phyloP scores from a whole-genome alignment of 768 basidiomycete species.

The Pluteus cervinus region DNA sequence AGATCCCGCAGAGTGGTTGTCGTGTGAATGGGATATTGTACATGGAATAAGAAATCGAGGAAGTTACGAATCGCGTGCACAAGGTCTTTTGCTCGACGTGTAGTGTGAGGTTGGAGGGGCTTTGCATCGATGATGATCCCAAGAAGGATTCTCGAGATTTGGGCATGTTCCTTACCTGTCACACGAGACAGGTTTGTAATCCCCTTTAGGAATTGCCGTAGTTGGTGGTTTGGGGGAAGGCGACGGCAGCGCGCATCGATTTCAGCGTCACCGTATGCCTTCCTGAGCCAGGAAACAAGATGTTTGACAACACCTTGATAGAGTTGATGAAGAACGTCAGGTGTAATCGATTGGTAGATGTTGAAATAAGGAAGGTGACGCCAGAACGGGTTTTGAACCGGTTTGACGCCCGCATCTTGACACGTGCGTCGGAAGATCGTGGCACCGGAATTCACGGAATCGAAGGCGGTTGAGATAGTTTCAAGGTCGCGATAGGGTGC shows the following conservation, averaged over 20 bases:
- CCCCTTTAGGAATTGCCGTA: constrained; percentile 28
- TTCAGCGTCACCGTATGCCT: constrained; percentile 19
- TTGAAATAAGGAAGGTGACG: constrained; percentile 17
- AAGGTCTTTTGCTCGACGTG: background rate
- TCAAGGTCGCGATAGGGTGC: no score
- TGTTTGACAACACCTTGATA: constrained; percentile 39
- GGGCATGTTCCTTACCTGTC: constrained; percentile 30
- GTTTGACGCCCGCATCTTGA: constrained; percentile 10
- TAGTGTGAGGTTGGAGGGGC: constrained; percentile 20
- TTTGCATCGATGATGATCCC: constrained; percentile 30
- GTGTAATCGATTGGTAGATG: constrained; percentile 33
- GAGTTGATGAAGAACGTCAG: constrained; percentile 43
- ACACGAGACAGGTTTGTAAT: constrained; percentile 24
- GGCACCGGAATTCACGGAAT: no score
- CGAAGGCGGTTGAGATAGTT: no score
- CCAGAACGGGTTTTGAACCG: constrained; percentile 26
- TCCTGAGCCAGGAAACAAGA: constrained; percentile 22
- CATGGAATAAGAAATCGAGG: constrained; percentile 19
- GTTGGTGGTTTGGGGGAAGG: constrained; percentile 27
- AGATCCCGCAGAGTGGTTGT: constrained; percentile 14
- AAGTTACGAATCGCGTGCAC: constrained; percentile 9
- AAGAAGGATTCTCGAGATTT: constrained; percentile 25
- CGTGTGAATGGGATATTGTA: constrained; percentile 11
- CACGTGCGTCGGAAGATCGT: constrained; percentile 4
- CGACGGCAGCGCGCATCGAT: constrained; percentile 27